Conservation (phyloP, 805 yeast species). For the Metschnikowia lochheadii region DNA sequence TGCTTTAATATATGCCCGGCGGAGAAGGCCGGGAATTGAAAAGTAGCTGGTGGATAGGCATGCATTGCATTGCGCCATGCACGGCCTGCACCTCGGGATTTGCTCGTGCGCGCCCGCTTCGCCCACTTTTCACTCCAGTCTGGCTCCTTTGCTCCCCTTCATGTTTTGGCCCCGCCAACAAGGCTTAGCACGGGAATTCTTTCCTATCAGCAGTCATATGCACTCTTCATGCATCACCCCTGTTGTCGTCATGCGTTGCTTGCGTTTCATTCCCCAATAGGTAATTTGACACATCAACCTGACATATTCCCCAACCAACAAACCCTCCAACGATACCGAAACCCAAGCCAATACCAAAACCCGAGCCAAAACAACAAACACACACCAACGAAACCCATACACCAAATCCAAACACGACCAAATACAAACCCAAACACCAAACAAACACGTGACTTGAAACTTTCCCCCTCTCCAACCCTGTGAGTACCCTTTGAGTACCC, state of each 20-base stretch:
- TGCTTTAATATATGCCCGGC: not conserved
- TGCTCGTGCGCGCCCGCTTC: not conserved
- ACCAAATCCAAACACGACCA: too few species aligned
- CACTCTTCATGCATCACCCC: not conserved
- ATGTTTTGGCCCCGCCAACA: not conserved
- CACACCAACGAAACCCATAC: too few species aligned
- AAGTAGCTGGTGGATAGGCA: not conserved
- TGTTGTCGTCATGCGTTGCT: too few species aligned
- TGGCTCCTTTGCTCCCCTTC: not conserved
- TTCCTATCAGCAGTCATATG: not conserved
- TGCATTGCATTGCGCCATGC: not conserved
- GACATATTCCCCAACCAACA: too few species aligned
- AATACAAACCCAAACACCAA: too few species aligned
- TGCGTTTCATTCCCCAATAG: not conserved
- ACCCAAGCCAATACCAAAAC: too few species aligned
- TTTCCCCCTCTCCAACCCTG: too few species aligned
- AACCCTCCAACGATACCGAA: too few species aligned
- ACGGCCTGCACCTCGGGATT: not conserved
- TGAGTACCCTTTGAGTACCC: too few species aligned
- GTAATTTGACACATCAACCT: not conserved
- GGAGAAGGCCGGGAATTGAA: constrained; percentile 2
- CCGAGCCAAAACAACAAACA: too few species aligned
- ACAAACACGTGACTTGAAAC: too few species aligned
- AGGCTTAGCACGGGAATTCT: not conserved
- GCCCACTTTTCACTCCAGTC: not conserved